Base-by-base conservation (phyloP, 1,284 basidiomycete species). In the Athelia sp. region DNA sequence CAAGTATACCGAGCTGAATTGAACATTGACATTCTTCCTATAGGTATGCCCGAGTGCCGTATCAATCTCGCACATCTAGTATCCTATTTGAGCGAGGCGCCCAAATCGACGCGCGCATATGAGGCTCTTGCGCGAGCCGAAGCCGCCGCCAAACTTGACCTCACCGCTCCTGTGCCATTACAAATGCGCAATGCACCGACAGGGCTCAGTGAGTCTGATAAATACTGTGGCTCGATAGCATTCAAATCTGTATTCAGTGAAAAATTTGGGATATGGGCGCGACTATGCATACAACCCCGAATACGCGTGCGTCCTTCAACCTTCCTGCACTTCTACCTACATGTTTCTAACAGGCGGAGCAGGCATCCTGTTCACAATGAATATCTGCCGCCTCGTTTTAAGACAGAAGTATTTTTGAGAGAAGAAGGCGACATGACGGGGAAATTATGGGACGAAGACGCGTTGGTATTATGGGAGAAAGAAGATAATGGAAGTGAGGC, bases 141-240 rank as follows among this genome's bases (percentile, higher is more conserved):
- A 59, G 77, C 67, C 32, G 79, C 81, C 2, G 85, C 84, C 3
- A 76, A 76, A 56, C 56, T 60, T 47, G 76, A 82, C 53, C 61
- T 69, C 40, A 71, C 75, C 0, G 66, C 79, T 35, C 78, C 84
- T 0, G 85, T 96, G 0, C 93, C 93, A 0, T 58, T 92, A 50
- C 75, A 81, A 50, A 76, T 95, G 54, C 78, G 93, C n/a, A 96
- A 96, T 63, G 92, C 92, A 1, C 92, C 93, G 2, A 95, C 93
- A 4, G 66, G 61, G 29, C 65, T 95, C 23, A 92, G 36, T 40
- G 36, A 40, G 36, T 40, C 8, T n/a, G 9, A 9, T n/a, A 21
- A 8, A 21, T 21, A n/a, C 36, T 17, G 15, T 40, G 36, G n/a
- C 6, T 40, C n/a, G 6, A 40, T 17, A 17, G n/a, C 36, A n/a